A percentile compares a stretch with the other conserved stretches of the same genome.
phyloP scores from a whole-genome alignment of 345 rosid species.

The Schrenkiella parvula region DNA sequence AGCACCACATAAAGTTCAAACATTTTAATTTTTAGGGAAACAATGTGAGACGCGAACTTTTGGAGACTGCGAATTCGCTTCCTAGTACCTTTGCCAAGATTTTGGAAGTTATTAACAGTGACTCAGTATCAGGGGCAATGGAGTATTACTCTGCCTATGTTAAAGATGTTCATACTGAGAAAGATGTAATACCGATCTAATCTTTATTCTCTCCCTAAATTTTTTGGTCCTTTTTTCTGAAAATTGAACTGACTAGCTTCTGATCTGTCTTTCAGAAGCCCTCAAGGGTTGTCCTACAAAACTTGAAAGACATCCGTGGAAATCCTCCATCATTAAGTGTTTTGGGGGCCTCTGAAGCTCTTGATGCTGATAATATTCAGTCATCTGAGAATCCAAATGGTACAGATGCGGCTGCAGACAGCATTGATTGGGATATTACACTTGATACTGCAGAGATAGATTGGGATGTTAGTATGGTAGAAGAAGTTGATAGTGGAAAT shows the following conservation, averaged over 20 bases:
- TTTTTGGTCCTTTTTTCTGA: not conserved
- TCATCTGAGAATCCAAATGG: conserved; percentile 43
- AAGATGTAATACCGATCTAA: conserved; percentile 58
- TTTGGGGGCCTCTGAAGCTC: conserved; percentile 47
- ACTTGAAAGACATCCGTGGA: conserved; percentile 66
- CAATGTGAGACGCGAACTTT: conserved; percentile 84
- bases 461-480: conserved; percentile 88
- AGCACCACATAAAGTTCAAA: not conserved
- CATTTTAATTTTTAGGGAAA: conserved; percentile 52
- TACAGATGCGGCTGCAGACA: conserved; percentile 45
- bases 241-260: not conserved
- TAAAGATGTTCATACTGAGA: conserved; percentile 75
- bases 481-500: conserved; percentile 73
- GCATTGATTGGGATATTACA: conserved; percentile 89
- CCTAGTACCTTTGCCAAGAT: conserved; percentile 70
- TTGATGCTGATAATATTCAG: conserved; percentile 41
- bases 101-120: conserved; percentile 71
- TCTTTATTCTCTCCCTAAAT: not conserved
- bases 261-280: conserved; percentile 59
- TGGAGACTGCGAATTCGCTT: conserved; percentile 87
- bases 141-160: conserved; percentile 83
- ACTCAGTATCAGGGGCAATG: conserved; percentile 59
- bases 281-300: conserved; percentile 42
- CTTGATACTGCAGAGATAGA: conserved; percentile 77
- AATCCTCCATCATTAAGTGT: conserved; percentile 74